Base-by-base conservation (phyloP, 1,139 yeast species). In the Pichia sp. region DNA sequence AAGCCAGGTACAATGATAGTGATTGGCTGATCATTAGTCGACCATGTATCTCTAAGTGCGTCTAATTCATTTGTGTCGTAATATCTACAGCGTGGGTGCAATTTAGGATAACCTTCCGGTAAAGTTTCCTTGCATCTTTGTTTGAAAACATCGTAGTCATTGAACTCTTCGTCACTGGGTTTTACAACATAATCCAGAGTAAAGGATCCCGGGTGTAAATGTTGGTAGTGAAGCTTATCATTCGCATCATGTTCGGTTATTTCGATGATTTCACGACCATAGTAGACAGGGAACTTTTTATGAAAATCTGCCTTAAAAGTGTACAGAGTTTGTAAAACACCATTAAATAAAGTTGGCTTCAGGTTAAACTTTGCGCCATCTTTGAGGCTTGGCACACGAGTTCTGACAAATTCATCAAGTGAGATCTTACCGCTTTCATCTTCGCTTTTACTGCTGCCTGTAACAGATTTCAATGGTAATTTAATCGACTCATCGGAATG, bases 11-110 rank as follows among this genome's bases (percentile, higher is more conserved):
- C 64, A 23, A 84, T 69, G 26, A 88, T 73, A 33, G 83, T 74
- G 46, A 88, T 65, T 3, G 96, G 95, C 45, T 68, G 71, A 3
- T 62, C 55, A 7, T 66, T 61, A 28, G 64, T 68, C 3, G 59
- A 39, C 60, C 62, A 47, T 10, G 33, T 35, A 31, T 46, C 26
- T 4, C 56, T 56, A 3, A 56, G 57, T 41, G 65, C 36, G 2
- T 41, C 38, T n/a, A 73, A 46, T 58, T 81, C 87, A 5, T 66
- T 68, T 2, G 72, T 68, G 3, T 73, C 68, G 55, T 86, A 70
- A 57, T 79, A 85, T 55, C 96, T 71, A 2, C 95, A 83, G 58
- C 95, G 73, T 29, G 85, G 82, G 45, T 87, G 94, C 53, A 82
- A 72, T 51, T 78, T 75, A 5, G 96, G 96, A 65, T 81, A 80